Conservation (phyloP, 345 rosid species). For the Lepidium africanum region DNA sequence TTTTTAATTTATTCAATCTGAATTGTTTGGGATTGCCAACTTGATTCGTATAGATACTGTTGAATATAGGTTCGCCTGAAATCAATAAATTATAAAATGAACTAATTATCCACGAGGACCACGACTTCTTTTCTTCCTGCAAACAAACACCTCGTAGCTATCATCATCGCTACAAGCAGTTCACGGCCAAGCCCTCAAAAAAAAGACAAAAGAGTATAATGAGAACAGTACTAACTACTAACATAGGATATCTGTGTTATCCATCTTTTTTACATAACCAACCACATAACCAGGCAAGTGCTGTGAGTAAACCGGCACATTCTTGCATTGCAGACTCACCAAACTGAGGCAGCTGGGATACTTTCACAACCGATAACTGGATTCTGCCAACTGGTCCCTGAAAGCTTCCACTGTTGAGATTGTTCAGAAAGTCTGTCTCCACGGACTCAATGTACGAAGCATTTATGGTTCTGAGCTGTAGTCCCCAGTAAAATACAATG, state of each 20-base stretch:
- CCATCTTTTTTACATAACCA: constrained; percentile 22
- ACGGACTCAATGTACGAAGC: constrained; percentile 26
- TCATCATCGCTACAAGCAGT: no score
- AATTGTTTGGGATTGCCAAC: neutral
- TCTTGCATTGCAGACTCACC: constrained; percentile 14
- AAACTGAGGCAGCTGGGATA: constrained; percentile 33
- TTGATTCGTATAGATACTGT: neutral
- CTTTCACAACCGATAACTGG: constrained; percentile 36
- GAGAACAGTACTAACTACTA: neutral
- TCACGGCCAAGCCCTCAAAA: no score
- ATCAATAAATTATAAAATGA: neutral
- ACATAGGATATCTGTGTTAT: constrained; percentile 14
- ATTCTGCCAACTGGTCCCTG: constrained; percentile 30
- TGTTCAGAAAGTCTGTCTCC: constrained; percentile 37
- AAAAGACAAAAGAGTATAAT: neutral
- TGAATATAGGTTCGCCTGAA: neutral
- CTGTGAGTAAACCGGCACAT: constrained; percentile 30
- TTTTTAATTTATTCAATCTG: neutral
- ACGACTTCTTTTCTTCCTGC: no score
- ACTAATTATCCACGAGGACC: no score
- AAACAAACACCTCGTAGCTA: no score
- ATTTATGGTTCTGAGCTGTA: constrained; percentile 30
- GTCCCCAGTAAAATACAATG: constrained; percentile 43
- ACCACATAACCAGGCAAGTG: constrained; percentile 39
- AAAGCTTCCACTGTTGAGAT: constrained; percentile 29